These are phyloP conservation scores for Aciculoconidium aculeatum DNA, from an alignment of 805 yeast genomes.

Conservation along the genomic window DNA sequence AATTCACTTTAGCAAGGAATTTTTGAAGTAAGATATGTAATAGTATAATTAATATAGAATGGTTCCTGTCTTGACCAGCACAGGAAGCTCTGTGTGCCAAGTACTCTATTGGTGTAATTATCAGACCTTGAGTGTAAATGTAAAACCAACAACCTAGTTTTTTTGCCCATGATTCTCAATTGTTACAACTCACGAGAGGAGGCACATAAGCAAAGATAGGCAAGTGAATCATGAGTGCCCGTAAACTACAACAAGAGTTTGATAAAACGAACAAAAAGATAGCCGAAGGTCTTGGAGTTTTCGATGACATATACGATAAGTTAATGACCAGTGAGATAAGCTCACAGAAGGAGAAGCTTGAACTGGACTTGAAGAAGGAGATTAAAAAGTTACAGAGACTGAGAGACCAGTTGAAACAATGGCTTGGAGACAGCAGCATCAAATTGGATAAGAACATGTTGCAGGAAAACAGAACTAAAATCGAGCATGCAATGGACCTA, in stretches of 20 bases:
- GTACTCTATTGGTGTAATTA: too few species aligned
- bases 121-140: too few species aligned
- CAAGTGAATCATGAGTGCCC: constrained; percentile 38
- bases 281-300: constrained; percentile 81
- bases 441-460: constrained; percentile 53
- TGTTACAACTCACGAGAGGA: too few species aligned
- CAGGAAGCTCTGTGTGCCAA: too few species aligned
- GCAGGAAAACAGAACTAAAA: constrained; percentile 57
- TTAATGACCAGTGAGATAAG: constrained; percentile 73
- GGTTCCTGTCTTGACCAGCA: too few species aligned
- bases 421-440: constrained; percentile 88
- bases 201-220: constrained; percentile 3
- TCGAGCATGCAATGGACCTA: constrained; percentile 93
- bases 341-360: constrained; percentile 90
- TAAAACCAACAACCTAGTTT: too few species aligned
- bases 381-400: constrained; percentile 90
- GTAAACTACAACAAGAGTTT: constrained; percentile 62
- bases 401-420: constrained; percentile 91
- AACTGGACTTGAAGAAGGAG: constrained; percentile 87
- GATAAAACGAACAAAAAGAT: constrained; percentile 90
- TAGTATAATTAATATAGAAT: too few species aligned
- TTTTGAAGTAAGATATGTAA: constrained; percentile 57
- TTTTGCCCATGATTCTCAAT: too few species aligned
- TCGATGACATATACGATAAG: constrained; percentile 83
- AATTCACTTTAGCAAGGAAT: constrained; percentile 66